Base-by-base conservation (phyloP, 2,329 filamentous ascomycete species). In the Hypoxylon rubiginosum region DNA sequence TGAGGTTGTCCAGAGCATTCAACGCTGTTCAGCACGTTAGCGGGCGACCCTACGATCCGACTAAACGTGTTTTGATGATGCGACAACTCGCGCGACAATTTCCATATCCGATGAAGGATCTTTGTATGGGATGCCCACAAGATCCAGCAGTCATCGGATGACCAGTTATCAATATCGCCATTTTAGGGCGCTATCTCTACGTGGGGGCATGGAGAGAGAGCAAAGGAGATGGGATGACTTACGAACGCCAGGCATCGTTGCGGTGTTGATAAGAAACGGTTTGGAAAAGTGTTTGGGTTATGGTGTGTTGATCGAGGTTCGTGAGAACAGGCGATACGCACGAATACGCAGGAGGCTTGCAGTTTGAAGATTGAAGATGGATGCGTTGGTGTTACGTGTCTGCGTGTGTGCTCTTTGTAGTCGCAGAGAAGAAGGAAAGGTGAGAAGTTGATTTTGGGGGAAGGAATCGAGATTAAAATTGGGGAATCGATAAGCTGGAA, bases 161-260 rank as follows among this genome's bases (percentile, higher is more conserved):
- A 32, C 60, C 58, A 43, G 30, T 26, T 10, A 8, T 45, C 48
- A 52, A 17, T 11, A 30, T 39, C 2, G 32, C n/a, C 32, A 19
- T 4, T 28, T 30, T n/a, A 43, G 5, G 15, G 43, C 43, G n/a
- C 19, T 6, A 24, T 26, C 43, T 46, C 21, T 46, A 46, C 36
- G 32, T 21, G 50, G 52, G 56, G 56, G 13, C 6, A 43, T 9
- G n/a, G 17, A 52, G 43, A 19, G 51, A 51, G 59, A 32, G n/a
- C n/a, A n/a, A n/a, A n/a, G n/a, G n/a, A 61, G 66, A 58, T 36
- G 45, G 66, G 59, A 58, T 30, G 51, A 84, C 83, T 79, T 78
- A 86, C 85, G 84, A 76, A 86, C 80, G 71, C 84, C 84, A 77
- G 82, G 81, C 85, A 87, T 86, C 50, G 69, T 84, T 77, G 69